A percentile compares a stretch with the other conserved stretches of the same genome.
These are phyloP conservation scores for Neurospora terricola DNA, from an alignment of 495 filamentous ascomycete species.

Conservation along the genomic window DNA sequence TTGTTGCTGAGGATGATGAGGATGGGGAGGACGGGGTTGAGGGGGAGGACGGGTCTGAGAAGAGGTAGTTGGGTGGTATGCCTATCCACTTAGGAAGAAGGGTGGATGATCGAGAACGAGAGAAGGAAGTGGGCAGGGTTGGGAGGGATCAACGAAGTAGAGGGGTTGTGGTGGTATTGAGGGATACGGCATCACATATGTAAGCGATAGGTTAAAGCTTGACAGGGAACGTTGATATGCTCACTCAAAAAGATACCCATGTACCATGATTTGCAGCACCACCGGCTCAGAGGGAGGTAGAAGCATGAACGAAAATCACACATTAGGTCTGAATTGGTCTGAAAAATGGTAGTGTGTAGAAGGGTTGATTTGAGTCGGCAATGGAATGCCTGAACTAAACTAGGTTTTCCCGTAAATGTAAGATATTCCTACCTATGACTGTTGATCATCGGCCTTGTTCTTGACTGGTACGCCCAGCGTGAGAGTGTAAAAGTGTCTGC, in stretches of 20 bases:
- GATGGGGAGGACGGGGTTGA: not conserved
- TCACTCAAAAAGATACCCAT: not conserved
- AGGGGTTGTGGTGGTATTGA: not conserved
- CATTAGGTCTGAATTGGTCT: not conserved
- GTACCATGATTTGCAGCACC: not conserved
- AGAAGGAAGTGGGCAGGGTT: not conserved
- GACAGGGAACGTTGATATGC: not conserved
- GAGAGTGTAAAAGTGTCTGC: not conserved
- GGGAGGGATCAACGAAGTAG: not conserved
- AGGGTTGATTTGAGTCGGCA: not conserved
- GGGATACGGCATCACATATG: not conserved
- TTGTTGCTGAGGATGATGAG: slow-evolving; percentile 43
- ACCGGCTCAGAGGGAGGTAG: not conserved
- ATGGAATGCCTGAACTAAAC: not conserved
- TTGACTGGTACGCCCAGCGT: not conserved
- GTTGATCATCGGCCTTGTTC: not conserved
- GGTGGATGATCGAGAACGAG: no score
- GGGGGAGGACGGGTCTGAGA: not conserved
- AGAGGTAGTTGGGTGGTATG: not conserved
- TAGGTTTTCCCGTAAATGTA: not conserved
- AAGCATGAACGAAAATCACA: not conserved
- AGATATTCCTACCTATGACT: not conserved
- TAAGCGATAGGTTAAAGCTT: not conserved
- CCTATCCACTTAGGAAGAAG: no score
- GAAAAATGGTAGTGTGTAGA: not conserved